These are phyloP conservation scores for Rubroshorea leprosula DNA, from an alignment of 345 rosid species.

Conservation along the genomic window DNA sequence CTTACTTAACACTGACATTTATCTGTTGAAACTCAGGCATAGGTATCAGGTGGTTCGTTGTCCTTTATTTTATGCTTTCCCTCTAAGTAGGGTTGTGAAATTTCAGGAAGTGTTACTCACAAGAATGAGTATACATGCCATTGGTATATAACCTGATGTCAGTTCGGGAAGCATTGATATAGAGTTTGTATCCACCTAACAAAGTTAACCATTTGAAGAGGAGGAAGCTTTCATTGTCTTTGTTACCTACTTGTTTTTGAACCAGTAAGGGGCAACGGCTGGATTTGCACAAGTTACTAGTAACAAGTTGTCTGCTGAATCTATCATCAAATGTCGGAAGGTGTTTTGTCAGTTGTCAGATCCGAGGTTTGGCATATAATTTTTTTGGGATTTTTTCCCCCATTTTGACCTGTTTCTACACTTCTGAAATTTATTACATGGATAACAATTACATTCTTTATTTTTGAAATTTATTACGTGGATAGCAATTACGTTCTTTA, in stretches of 20 bases:
- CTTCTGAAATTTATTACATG: not conserved
- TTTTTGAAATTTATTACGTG: too few relatives aligned
- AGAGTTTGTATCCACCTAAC: conserved; percentile 13
- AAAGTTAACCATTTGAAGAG: conserved; percentile 17
- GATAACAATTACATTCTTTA: too few relatives aligned
- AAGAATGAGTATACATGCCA: conserved; percentile 23
- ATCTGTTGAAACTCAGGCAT: not conserved
- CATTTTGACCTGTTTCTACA: not conserved
- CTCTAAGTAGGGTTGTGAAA: conserved; percentile 3
- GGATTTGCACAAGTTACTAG: not conserved
- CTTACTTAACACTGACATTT: not conserved
- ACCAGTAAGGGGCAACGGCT: conserved; percentile 12
- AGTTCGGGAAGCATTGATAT: conserved; percentile 20
- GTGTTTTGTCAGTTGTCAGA: conserved; percentile 43
- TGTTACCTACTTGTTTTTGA: conserved; percentile 16
- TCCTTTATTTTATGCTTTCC: not conserved
- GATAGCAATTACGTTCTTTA: too few relatives aligned
- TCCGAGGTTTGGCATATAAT: conserved; percentile 40
- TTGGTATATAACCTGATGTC: conserved; percentile 14
- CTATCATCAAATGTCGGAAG: conserved; percentile 42
- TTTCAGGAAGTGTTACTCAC: conserved; percentile 15
- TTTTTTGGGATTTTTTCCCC: not conserved
- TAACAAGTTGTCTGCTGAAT: conserved; percentile 1
- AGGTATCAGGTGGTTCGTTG: conserved; percentile 4
- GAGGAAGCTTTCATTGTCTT: conserved; percentile 12